Evolutionary conservation across 257 asterid genomes (phyloP), one percentile per base, ranked within the genome.

Genomic region (Nicotiana tomentosiformis): DNA sequence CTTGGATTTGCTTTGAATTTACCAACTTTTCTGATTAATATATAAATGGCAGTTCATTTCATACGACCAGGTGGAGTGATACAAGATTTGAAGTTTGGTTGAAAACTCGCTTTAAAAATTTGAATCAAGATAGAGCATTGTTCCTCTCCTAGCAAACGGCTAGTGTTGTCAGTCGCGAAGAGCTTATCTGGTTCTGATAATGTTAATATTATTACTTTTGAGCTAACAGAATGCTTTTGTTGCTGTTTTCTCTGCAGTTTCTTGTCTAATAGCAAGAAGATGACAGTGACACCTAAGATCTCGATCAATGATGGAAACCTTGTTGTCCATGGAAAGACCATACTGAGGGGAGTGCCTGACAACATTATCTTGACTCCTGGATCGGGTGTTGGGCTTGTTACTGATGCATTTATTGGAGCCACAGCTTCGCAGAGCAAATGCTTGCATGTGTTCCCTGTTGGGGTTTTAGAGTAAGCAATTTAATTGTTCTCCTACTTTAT

Each of bases 321-420:
- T 61, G 91, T 92, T 89, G 98, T 94, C 87, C 97, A 93, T 81
- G 98, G 98, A 78, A 96, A 92, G 88, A 94, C 98, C 83, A 90
- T 96, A 81, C 93, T 96, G 85, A 89, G 81, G 15, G 96, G 96
- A 77, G 99, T 96, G 67, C 97, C 94, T 26, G 97, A 94, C 64
- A 96, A 93, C 90, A 91, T 94, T 58, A 90, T 91, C 78, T 88
- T 96, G 57, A 93, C 97, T 49, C 94, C 95, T 35, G 97, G 97
- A 69, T 90, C 96, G 0, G 95, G 97, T 70, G 91, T 86, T 67
- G 98, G 96, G 72, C 94, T 93, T 15, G 91, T 93, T 72, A 91
- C 83, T 29, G 98, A 98, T 87, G 97, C 98, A 65, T 96, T 96
- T 86, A 88, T 96, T 11, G 98, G 99, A 78, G 99, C 98, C 86